Conservation (phyloP, 257 asterid genomes). For the Solanum bulbocastanum region DNA sequence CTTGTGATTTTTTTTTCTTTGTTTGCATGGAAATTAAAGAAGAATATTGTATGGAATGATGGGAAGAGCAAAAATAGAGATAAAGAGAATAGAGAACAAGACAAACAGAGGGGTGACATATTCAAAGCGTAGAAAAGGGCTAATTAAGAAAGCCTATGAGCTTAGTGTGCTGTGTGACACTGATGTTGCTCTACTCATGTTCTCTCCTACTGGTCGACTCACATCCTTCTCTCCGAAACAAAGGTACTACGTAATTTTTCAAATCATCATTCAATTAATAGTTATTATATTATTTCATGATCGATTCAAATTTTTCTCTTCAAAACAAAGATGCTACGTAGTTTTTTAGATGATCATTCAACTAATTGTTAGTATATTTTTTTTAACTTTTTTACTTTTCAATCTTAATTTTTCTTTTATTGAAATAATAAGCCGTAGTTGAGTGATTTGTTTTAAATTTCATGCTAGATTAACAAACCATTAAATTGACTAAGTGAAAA, state of each 20-base stretch:
- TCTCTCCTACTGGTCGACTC: not conserved
- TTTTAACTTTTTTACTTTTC: too few relatives aligned
- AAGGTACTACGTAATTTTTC: not conserved
- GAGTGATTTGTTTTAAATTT: not conserved
- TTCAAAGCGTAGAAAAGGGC: not conserved
- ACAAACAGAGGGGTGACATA: not conserved
- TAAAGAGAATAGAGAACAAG: not conserved
- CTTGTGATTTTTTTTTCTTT: not conserved
- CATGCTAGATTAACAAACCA: not conserved
- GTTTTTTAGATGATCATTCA: too few relatives aligned
- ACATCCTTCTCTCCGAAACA: not conserved
- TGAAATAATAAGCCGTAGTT: too few relatives aligned
- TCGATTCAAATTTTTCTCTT: too few relatives aligned
- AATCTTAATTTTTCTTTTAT: too few relatives aligned
- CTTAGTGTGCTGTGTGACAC: not conserved
- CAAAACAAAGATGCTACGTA: too few relatives aligned
- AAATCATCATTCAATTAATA: too few relatives aligned
- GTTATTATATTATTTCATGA: too few relatives aligned
- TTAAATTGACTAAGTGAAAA: not conserved
- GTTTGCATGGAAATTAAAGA: not conserved
- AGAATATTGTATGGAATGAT: not conserved
- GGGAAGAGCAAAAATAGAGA: not conserved
- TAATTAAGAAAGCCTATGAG: not conserved
- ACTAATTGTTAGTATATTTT: too few relatives aligned
- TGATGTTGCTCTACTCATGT: not conserved